phyloP scores from a whole-genome alignment of 768 basidiomycete species.

The Tulasnella calospora region DNA sequence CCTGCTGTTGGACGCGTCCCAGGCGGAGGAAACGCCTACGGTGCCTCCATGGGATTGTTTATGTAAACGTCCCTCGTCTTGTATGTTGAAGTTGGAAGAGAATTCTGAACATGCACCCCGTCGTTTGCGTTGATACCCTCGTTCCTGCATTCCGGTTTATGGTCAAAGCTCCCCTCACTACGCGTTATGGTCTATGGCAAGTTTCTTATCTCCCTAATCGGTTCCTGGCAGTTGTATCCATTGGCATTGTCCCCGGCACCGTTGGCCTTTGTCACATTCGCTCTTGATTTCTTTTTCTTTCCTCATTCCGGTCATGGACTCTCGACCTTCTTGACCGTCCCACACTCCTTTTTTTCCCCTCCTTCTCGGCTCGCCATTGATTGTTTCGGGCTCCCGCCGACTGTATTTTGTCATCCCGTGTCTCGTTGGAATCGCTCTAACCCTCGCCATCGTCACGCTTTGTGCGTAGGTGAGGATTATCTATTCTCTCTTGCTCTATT shows the following conservation, averaged over 20 bases:
- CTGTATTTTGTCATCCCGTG: neutral
- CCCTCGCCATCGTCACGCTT: neutral
- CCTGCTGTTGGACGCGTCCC: conserved; percentile 8
- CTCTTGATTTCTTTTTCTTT: neutral
- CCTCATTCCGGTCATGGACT: conserved; percentile 7
- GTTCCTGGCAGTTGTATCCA: conserved; percentile 6
- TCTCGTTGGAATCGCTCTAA: neutral
- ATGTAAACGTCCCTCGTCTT: conserved; percentile 17
- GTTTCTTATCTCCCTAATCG: neutral
- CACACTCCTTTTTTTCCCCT: neutral
- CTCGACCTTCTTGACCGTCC: neutral
- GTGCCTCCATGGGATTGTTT: conserved; percentile 24
- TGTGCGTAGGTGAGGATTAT: conserved; percentile 1
- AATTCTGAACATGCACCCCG: neutral
- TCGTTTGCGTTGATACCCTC: conserved; percentile 12
- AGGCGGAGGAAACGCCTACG: conserved; percentile 23
- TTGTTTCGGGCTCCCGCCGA: neutral
- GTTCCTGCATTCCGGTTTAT: neutral
- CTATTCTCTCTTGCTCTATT: neutral
- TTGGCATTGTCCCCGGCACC: neutral
- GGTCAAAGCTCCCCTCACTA: conserved; percentile 4
- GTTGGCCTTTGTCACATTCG: neutral
- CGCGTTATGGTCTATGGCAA: conserved; percentile 5
- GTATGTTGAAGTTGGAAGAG: neutral
- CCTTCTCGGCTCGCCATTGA: neutral